These are phyloP conservation scores for Plantago elongata DNA, from an alignment of 257 asterid species.

Conservation along the genomic window DNA sequence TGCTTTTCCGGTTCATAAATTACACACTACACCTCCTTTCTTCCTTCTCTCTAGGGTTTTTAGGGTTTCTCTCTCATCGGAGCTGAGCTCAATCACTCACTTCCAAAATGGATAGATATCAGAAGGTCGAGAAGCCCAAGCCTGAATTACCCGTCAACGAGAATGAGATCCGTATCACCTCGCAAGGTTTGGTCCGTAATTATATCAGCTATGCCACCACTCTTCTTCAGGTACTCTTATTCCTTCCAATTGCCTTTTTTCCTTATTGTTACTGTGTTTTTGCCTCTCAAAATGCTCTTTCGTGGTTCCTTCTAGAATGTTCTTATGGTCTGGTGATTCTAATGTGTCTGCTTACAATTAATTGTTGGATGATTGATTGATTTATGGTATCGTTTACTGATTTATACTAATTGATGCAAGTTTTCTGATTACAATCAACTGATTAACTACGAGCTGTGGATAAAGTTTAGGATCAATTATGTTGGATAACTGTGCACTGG, in stretches of 20 bases:
- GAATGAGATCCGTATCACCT: conserved; percentile 95
- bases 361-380: too few species aligned
- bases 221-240: conserved; percentile 64
- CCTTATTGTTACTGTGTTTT: too few species aligned
- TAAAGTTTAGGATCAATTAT: too few species aligned
- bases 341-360: too few species aligned
- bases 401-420: too few species aligned
- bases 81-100: conserved; percentile 9
- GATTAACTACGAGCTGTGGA: too few species aligned
- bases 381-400: too few species aligned
- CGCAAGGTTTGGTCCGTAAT: conserved; percentile 77
- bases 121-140: conserved; percentile 79
- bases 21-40: neutral
- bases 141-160: conserved; percentile 72
- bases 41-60: conserved; percentile 39
- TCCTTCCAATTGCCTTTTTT: neutral
- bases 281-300: neutral
- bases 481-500: too few species aligned
- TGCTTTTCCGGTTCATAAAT: neutral
- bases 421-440: too few species aligned
- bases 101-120: conserved; percentile 72
- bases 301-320: neutral
- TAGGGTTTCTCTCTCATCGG: conserved; percentile 28
- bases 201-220: conserved; percentile 80
- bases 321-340: too few species aligned